Base-by-base conservation (phyloP, 495 filamentous ascomycete species). In the Extremus antarcticus region DNA sequence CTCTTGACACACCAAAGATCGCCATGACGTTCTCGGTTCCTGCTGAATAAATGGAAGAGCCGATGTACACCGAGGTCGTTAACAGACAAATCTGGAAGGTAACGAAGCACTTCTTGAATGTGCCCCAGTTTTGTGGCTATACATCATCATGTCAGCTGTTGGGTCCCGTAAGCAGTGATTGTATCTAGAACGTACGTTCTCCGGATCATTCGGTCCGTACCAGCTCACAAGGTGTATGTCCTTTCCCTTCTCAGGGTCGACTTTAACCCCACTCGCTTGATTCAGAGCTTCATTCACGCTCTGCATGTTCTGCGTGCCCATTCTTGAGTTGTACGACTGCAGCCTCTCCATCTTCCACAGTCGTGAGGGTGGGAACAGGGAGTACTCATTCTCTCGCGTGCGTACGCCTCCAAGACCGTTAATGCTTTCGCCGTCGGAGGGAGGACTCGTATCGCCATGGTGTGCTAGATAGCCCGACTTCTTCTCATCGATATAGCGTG, bases 61-160 rank as follows among this genome's bases (percentile, higher is more conserved):
- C 74, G 46, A 73, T 73, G 62, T 78, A 76, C 48, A 76, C 70
- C 51, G 66, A 65, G 25, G 73, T 71, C 0, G 74, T 78, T 22
- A 74, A 67, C 22, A 75, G 63, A 51, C 70, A 73, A 43, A 76
- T 68, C 41, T 73, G 54, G 45, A 69, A 62, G 1, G 71, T 70
- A 40, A 76, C 68, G 41, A 74, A 74, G 53, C 63, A 51, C 43
- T 72, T 74, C 60, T 75, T 76, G 29, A 50, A 50, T 0, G 45
- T 49, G 45, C 49, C 40, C 55, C 55, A 58, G 41, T 58, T 58
- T 29, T 3, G 2, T 22, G 43, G 35, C 47, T n/a, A 29, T 10
- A 29, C 15, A 49, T 49, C 4, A 22, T 1, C 7, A 43, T 47
- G 68, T 73, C 73, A 76, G 41, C n/a, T 73, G 73, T 43, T 63